Percentiles rank a stretch among this genome's conserved stretches.
Conservation (phyloP, 1,284 basidiomycete species). For the Wallemia mellicola region DNA sequence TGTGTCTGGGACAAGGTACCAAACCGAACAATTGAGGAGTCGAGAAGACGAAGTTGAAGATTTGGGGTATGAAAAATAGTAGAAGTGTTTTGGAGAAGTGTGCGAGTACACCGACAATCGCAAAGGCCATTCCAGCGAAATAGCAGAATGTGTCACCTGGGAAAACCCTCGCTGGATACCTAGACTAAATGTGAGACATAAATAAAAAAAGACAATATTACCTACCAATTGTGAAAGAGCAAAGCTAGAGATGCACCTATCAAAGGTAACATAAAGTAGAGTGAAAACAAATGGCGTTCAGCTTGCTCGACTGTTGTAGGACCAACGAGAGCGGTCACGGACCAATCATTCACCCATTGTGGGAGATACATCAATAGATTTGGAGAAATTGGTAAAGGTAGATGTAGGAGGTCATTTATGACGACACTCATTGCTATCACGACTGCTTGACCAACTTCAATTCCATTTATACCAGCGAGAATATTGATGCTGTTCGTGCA, state of each 20-base stretch:
- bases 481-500: conserved; percentile 98
- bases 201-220: conserved; percentile 3
- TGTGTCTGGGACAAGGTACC: conserved; percentile 74
- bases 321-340: conserved; percentile 26
- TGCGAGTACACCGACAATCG: conserved; percentile 78
- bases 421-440: conserved; percentile 74
- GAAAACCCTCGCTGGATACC: conserved; percentile 84
- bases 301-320: conserved; percentile 39
- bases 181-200: conserved; percentile 12
- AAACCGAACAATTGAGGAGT: conserved; percentile 83
- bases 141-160: conserved; percentile 96
- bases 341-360: neutral
- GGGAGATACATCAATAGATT: neutral
- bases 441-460: conserved; percentile 75
- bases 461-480: conserved; percentile 86
- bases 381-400: conserved; percentile 21
- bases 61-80: conserved; percentile 88
- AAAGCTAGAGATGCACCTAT: conserved; percentile 68
- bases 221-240: conserved; percentile 75
- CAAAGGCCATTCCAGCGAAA: conserved; percentile 87
- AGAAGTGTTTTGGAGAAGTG: conserved; percentile 93
- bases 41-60: conserved; percentile 86
- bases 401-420: conserved; percentile 69
- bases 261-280: conserved; percentile 88
- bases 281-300: conserved; percentile 67